Conservation (phyloP, 768 basidiomycete species). For the Lactarius quietus region DNA sequence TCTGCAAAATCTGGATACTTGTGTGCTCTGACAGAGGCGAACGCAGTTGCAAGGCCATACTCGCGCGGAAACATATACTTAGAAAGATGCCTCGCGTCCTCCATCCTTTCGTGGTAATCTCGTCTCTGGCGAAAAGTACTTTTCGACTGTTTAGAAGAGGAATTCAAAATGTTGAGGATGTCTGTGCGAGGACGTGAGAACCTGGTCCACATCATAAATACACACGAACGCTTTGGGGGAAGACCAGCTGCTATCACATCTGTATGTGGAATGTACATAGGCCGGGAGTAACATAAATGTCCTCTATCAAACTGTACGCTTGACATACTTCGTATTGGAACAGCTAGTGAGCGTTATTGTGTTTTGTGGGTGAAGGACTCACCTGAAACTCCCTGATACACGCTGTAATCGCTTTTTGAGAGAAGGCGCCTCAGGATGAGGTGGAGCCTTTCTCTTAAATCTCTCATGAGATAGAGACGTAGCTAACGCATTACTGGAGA, state of each 20-base stretch:
- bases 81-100: constrained; percentile 57
- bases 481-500: background rate
- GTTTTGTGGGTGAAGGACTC: background rate
- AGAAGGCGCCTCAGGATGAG: constrained; percentile 9
- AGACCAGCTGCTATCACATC: constrained; percentile 58
- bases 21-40: constrained; percentile 35
- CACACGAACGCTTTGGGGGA: constrained; percentile 56
- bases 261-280: constrained; percentile 48
- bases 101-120: constrained; percentile 45
- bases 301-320: constrained; percentile 52
- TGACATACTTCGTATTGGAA: constrained; percentile 42
- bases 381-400: background rate
- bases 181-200: constrained; percentile 41
- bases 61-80: constrained; percentile 88
- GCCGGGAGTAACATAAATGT: constrained; percentile 66
- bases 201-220: background rate
- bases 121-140: constrained; percentile 33
- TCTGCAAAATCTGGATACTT: constrained; percentile 52
- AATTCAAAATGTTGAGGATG: constrained; percentile 55
- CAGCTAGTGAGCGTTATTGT: constrained; percentile 2
- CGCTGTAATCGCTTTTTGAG: constrained; percentile 10
- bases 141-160: constrained; percentile 39
- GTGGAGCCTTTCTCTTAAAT: constrained; percentile 17
- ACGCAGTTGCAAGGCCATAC: constrained; percentile 62
- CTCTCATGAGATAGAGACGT: background rate